Conservation (phyloP, 116 monocot genomes). For the Phalaenopsis hybrid region DNA sequence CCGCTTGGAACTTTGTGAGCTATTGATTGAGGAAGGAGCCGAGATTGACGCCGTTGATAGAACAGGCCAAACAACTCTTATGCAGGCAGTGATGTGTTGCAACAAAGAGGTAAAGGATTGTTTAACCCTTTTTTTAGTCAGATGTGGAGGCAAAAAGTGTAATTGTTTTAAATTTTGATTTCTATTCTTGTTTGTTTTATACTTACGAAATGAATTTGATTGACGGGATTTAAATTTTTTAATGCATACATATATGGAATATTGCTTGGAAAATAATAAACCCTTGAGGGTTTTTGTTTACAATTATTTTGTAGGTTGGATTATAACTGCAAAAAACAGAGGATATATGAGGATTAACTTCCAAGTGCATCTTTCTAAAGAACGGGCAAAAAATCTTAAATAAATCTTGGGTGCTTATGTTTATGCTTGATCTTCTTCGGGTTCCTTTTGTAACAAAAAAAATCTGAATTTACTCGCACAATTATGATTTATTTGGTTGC, state of each 20-base stretch:
- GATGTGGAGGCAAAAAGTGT: not conserved
- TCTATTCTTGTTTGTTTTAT: not conserved
- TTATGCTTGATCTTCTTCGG: not conserved
- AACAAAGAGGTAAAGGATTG: conserved; percentile 58
- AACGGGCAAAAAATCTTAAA: not conserved
- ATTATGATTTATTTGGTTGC: not conserved
- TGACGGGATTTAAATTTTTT: not conserved
- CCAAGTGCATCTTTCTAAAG: not conserved
- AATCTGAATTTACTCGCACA: not conserved
- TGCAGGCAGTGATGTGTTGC: conserved; percentile 76
- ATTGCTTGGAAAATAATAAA: not conserved
- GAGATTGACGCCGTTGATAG: conserved; percentile 71
- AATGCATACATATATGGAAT: not conserved
- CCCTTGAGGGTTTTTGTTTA: not conserved
- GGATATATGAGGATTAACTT: not conserved
- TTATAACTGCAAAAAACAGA: not conserved
- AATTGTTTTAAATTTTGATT: not conserved
- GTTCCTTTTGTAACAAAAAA: not conserved
- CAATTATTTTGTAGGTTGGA: not conserved
- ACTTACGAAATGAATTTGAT: not conserved
- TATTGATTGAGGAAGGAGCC: conserved; percentile 91
- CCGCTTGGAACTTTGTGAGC: conserved; percentile 63
- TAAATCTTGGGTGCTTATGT: not conserved
- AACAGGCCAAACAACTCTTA: conserved; percentile 78
- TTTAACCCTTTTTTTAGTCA: not conserved